Percentiles rank a stretch among this genome's conserved stretches.
Conservation (phyloP, 2,329 filamentous ascomycete genomes). For the Calonectria pauciramosa region DNA sequence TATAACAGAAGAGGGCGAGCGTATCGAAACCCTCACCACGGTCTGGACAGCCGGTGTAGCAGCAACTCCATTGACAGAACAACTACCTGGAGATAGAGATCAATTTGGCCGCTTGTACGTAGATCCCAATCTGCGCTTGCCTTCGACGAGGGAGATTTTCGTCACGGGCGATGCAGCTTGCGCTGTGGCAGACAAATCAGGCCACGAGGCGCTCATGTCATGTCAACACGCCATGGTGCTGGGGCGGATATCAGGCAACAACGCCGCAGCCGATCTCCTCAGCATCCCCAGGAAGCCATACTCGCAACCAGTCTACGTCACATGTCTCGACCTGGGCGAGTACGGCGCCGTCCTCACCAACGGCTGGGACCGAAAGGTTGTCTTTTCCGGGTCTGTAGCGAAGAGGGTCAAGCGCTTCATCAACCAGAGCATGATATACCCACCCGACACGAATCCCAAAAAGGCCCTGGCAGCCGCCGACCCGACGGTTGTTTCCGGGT, state of each 20-base stretch:
- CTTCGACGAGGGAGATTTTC: background rate
- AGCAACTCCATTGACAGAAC: conserved; percentile 49
- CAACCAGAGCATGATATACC: conserved; percentile 51
- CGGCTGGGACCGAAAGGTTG: conserved; percentile 50
- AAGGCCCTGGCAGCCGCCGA: conserved; percentile 1
- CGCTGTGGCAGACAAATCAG: conserved; percentile 37
- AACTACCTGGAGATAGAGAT: conserved; percentile 47
- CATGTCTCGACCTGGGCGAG: conserved; percentile 52
- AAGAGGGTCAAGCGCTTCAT: conserved; percentile 51
- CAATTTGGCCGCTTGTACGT: background rate
- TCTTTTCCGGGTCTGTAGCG: conserved; percentile 42
- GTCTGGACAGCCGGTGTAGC: conserved; percentile 54
- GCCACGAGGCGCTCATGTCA: conserved; percentile 51
- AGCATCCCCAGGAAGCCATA: conserved; percentile 41
- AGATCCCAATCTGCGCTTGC: background rate
- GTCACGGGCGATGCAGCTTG: conserved; percentile 50
- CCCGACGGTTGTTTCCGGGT: background rate
- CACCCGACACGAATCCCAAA: background rate
- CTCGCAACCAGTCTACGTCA: conserved; percentile 47
- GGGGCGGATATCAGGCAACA: conserved; percentile 50
- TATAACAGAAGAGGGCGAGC: conserved; percentile 45
- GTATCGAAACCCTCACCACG: conserved; percentile 49
- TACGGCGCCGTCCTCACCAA: conserved; percentile 45
- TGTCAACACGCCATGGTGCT: conserved; percentile 54
- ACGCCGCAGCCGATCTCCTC: conserved; percentile 51